Conservation (phyloP, 169 alveolate species). For the Plasmodium fragile region DNA sequence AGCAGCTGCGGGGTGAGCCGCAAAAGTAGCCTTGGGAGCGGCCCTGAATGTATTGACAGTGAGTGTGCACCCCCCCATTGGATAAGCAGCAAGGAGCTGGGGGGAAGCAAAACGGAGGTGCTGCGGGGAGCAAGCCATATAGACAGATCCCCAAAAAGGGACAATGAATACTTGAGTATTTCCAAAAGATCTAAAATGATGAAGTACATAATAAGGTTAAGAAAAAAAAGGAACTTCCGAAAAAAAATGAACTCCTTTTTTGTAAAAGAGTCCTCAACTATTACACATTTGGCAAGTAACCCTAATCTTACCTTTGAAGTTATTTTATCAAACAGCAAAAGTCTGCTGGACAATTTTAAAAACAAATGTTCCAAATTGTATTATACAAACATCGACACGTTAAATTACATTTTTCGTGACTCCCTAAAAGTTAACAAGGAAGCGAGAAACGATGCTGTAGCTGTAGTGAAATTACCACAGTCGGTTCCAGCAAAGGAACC, state of each 20-base stretch:
- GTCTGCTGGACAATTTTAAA: constrained; percentile 21
- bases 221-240: constrained; percentile 73
- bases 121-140: not conserved
- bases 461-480: constrained; percentile 40
- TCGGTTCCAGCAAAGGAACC: not conserved
- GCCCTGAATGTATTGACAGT: not conserved
- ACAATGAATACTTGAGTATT: constrained; percentile 52
- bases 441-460: constrained; percentile 45
- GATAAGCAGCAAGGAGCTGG: constrained; percentile 2
- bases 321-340: constrained; percentile 31
- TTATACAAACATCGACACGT: constrained; percentile 28
- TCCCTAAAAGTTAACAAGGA: constrained; percentile 27
- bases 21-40: not conserved
- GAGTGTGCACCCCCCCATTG: constrained; percentile 40
- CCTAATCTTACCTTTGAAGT: constrained; percentile 46
- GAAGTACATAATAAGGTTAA: constrained; percentile 68
- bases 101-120: not conserved
- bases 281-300: constrained; percentile 32
- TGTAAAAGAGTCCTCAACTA: constrained; percentile 60
- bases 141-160: not conserved
- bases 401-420: constrained; percentile 70
- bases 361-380: constrained; percentile 52
- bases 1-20: not conserved
- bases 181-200: constrained; percentile 66
- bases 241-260: constrained; percentile 73